Base-by-base conservation (phyloP, 345 rosid species). In the Orychophragmus violaceus region DNA sequence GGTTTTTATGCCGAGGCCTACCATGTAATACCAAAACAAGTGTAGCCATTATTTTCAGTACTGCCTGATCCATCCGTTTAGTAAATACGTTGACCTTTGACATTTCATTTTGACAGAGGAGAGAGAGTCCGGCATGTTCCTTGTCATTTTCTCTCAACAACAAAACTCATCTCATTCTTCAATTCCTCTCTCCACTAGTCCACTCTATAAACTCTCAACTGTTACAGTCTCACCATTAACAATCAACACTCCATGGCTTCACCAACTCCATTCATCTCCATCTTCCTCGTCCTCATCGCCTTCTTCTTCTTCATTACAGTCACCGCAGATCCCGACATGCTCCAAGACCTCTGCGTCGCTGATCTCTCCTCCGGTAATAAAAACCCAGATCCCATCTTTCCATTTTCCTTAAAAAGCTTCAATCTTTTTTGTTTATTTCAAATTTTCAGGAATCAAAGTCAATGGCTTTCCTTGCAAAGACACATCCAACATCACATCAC, bases 331-430 rank as follows among this genome's bases (percentile, higher is more conserved):
- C 87, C 93, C 3, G 91, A 90, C 74, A 25, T 70, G 71, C 97
- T 88, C 13, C 97, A 91, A 77, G 97, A 91, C 72, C 60, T 91
- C 55, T 91, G 97, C 28, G 97, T 88, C 22, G 97, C 97, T 35
- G 89, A 90, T 61, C 82, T 78, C 41, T 39, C 77, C 42, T 69
- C 88, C n/a, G 81, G 91, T 82, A 72, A 45, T 6, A 41, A 3
- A 41, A 25, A 4, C 19, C 12, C 6, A 9, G 3, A 6, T 72
- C 52, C 24, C 30, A 49, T 19, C 12, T 36, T 17, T 6, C 27
- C 21, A 6, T 3, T 14, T 16, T 13, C 46, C 13, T 7, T 2
- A 4, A 21, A 28, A 27, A 64, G 53, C 11, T 52, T 29, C 8
- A 9, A 45, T 3, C 5, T 45, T 6, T 4, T 3, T 13, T 18